Evolutionary conservation across 371 early-diverging fungal genomes (phyloP).

Genomic region (Mortierella sp.): DNA sequence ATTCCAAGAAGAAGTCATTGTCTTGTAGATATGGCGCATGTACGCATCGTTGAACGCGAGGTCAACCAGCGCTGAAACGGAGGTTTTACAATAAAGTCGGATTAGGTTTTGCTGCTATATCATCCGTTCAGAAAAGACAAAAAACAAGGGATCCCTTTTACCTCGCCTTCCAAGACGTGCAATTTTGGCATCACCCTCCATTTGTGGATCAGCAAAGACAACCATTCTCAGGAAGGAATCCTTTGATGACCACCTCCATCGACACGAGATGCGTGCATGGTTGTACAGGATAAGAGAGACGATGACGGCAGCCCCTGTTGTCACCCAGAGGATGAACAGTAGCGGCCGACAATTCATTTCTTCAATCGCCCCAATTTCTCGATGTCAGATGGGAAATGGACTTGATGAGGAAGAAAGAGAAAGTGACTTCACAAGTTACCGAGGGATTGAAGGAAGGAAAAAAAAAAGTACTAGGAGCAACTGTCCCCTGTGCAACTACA

Average conservation of each 20-base stretch:
- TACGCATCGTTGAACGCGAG: slow-evolving; percentile 63
- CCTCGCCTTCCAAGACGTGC: slow-evolving; percentile 60
- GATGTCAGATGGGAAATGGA: too few species aligned
- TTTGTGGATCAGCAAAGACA: slow-evolving; percentile 68
- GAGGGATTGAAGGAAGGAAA: too few species aligned
- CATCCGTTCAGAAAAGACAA: not conserved
- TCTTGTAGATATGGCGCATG: slow-evolving; percentile 60
- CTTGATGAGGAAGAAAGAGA: too few species aligned
- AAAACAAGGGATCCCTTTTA: not conserved
- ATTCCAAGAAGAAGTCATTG: slow-evolving; percentile 55
- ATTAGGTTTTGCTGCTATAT: too few species aligned
- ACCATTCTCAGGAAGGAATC: slow-evolving; percentile 54
- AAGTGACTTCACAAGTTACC: too few species aligned
- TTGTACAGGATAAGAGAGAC: slow-evolving; percentile 22
- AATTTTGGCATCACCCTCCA: slow-evolving; percentile 67
- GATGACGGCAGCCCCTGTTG: slow-evolving; percentile 17
- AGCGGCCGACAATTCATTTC: slow-evolving; percentile 11
- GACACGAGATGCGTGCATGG: slow-evolving; percentile 49
- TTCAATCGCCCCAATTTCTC: too few species aligned
- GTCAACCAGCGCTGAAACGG: slow-evolving; percentile 53
- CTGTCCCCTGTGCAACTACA: too few species aligned
- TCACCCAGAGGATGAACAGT: slow-evolving; percentile 9
- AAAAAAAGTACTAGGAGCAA: too few species aligned
- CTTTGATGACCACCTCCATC: slow-evolving; percentile 32
- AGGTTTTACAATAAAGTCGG: too few species aligned